These are phyloP conservation scores for Fusarium sp. DNA, from an alignment of 2,329 filamentous ascomycete genomes.

Conservation along the genomic window DNA sequence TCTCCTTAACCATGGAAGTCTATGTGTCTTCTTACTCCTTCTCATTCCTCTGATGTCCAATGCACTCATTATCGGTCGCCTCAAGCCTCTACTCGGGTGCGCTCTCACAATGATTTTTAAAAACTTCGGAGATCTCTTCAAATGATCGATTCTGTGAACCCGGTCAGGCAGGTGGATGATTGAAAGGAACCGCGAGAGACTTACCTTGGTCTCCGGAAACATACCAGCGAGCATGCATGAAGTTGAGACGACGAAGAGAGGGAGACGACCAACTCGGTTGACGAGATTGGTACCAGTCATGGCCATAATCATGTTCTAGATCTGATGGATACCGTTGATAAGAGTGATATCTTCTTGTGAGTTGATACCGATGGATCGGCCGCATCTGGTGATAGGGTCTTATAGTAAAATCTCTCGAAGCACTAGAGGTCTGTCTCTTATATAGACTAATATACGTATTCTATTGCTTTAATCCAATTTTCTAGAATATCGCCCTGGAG, in stretches of 20 bases:
- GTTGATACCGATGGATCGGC: background rate
- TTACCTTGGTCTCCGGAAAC: background rate
- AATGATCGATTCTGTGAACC: background rate
- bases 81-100: background rate
- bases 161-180: background rate
- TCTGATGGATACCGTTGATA: background rate
- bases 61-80: background rate
- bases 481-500: too few relatives aligned
- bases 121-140: background rate
- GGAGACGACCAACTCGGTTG: background rate
- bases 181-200: accelerated
- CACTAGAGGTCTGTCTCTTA: too few relatives aligned
- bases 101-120: background rate
- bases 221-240: background rate
- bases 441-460: too few relatives aligned
- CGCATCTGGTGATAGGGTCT: too few relatives aligned
- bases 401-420: too few relatives aligned
- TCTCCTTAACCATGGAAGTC: too few relatives aligned
- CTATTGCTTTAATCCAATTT: too few relatives aligned
- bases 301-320: background rate
- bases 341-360: background rate
- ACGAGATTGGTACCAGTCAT: background rate
- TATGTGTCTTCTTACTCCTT: too few relatives aligned
- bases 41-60: background rate
- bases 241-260: background rate